A percentile compares a stretch with the other conserved stretches of the same genome.
Conservation (phyloP, 192 early-diverging fungal species). For the Dispira simplex region DNA sequence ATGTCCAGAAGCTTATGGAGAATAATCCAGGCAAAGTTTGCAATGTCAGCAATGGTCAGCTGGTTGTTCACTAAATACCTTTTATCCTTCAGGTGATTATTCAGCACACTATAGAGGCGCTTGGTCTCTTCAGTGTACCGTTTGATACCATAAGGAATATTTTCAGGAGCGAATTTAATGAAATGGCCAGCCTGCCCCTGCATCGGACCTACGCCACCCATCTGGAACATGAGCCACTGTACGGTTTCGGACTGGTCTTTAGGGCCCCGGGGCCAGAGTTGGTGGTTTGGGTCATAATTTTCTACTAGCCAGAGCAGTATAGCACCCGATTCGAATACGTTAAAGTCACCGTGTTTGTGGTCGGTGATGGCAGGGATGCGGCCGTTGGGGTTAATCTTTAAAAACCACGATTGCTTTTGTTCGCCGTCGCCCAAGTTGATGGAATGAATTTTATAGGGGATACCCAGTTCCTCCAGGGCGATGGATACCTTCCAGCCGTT, state of each 20-base stretch:
- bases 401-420: constrained; percentile 30
- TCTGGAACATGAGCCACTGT: constrained; percentile 40
- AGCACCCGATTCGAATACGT: constrained; percentile 39
- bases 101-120: constrained; percentile 26
- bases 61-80: constrained; percentile 20
- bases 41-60: constrained; percentile 35
- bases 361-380: constrained; percentile 32
- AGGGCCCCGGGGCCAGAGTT: constrained; percentile 26
- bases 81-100: constrained; percentile 15
- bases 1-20: constrained; percentile 14
- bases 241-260: constrained; percentile 23
- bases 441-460: constrained; percentile 20
- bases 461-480: constrained; percentile 31
- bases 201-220: constrained; percentile 25
- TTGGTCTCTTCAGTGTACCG: constrained; percentile 35
- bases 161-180: constrained; percentile 26
- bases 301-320: constrained; percentile 40
- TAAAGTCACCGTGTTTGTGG: constrained; percentile 28
- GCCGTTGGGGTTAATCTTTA: constrained; percentile 40
- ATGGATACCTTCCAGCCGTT: constrained; percentile 35
- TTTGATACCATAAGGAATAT: constrained; percentile 32
- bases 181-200: constrained; percentile 39
- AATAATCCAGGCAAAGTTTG: constrained; percentile 26
- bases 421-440: constrained; percentile 25
- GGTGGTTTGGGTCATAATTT: constrained; percentile 29